A percentile compares a stretch with the other conserved stretches of the same genome.
phyloP scores from a whole-genome alignment of 306 rosid species.

The Citrullus mucosospermus region DNA sequence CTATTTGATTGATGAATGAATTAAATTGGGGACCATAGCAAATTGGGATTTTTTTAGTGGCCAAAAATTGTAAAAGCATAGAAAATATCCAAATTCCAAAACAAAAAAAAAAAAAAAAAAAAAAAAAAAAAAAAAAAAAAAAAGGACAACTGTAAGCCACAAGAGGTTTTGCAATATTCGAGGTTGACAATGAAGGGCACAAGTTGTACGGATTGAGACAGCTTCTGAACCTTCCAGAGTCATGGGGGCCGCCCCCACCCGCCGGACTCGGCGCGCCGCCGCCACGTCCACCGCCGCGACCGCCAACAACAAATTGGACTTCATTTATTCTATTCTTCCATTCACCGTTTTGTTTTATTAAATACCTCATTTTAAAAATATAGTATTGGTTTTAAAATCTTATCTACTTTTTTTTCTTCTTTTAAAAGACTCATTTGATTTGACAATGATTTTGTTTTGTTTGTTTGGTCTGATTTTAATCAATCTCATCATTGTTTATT shows the following conservation, averaged over 20 bases:
- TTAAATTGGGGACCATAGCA: background rate
- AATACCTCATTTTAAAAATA: background rate
- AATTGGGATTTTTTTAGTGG: background rate
- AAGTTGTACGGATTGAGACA: slow-evolving; percentile 3
- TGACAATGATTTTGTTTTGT: background rate
- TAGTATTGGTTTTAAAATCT: background rate
- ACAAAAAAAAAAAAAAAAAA: background rate
- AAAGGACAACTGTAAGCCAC: background rate
- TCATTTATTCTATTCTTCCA: background rate
- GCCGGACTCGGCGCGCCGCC: background rate
- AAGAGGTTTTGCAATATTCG: background rate
- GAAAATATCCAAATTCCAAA: background rate
- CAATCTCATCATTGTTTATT: background rate
- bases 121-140: too few species aligned
- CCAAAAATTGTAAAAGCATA: background rate
- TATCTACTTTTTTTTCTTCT: background rate
- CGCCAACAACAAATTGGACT: background rate
- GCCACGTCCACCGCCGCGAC: background rate
- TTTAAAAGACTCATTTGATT: background rate
- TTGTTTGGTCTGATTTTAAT: background rate
- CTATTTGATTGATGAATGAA: background rate
- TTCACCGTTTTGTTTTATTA: background rate
- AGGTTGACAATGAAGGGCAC: background rate
- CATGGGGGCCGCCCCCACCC: background rate
- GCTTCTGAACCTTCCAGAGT: background rate